Conservation (phyloP, 257 asterid genomes). For the Primulina eburnea region DNA sequence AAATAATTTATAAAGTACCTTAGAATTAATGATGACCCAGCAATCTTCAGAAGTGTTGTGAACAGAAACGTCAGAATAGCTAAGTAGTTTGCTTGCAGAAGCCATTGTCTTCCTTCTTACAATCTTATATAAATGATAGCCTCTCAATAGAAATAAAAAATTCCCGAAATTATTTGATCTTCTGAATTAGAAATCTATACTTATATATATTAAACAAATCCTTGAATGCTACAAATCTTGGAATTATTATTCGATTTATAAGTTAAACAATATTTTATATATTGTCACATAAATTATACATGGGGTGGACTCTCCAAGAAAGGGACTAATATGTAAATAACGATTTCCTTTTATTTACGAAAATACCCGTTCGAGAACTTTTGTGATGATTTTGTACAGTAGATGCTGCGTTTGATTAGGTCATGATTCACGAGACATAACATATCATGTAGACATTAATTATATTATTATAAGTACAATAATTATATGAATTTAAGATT, state of each 20-base stretch:
- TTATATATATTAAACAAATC: no score
- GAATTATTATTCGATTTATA: not conserved
- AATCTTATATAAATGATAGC: not conserved
- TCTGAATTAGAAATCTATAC: not conserved
- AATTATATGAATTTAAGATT: not conserved
- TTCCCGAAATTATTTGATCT: not conserved
- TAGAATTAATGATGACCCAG: slow-evolving; percentile 64
- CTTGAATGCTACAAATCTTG: not conserved
- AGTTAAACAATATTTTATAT: no score
- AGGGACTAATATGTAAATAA: not conserved
- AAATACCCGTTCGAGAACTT: not conserved
- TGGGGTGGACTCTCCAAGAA: not conserved
- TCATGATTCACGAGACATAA: no score
- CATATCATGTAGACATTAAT: no score
- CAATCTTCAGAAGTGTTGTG: slow-evolving; percentile 57
- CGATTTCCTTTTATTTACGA: not conserved
- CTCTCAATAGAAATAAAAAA: not conserved
- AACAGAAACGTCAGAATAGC: slow-evolving; percentile 48
- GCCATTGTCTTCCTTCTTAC: slow-evolving; percentile 31
- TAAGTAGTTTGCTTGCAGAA: slow-evolving; percentile 27
- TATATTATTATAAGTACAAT: no score
- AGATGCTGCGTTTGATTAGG: not conserved
- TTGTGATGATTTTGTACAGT: not conserved
- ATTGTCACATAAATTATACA: not conserved
- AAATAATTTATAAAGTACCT: slow-evolving; percentile 34